Evolutionary conservation across 2,329 filamentous ascomycete species (phyloP), one percentile per base, ranked within the genome.

Genomic region (Pestalotiopsis fici): DNA sequence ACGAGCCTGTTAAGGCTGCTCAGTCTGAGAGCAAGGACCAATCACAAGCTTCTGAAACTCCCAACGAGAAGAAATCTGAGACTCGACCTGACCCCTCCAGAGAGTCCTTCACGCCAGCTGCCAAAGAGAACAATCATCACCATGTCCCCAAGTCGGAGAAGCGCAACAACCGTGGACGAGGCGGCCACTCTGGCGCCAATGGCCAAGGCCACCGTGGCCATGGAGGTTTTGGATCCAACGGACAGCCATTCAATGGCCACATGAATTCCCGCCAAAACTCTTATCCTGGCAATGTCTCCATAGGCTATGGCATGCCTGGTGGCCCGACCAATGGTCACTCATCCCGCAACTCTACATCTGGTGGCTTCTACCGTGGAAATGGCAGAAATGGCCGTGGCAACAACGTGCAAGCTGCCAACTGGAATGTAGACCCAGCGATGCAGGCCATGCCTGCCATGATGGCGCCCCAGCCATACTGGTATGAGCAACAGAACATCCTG

Each of bases 101-200:
- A 9, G 27, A 60, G 27, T 31, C 57, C 21, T 60, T 60, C 57
- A 60, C 57, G 9, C 57, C 57, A 13, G 57, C 57, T 60, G 57
- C 57, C 11, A 60, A 60, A 27, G 54, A 73, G 78, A 7, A 77
- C 81, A 2, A 77, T 78, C 43, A 73, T 80, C 69, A 37, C 79
- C 79, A 69, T 80, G 79, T 67, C 71, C 77, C 55, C 81, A 85
- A 68, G 85, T 85, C 65, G 80, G 81, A 23, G 80, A 82, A 85
- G 67, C 85, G 85, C 65, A 80, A 80, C n/a, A 79, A 83, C 67
- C 82, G 82, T 56, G 80, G 81, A 55, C 79, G 85, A 64, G 83
- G 79, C 67, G 76, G 75, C 23, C 79, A 80, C 67, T 64, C 71
- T 4, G 56, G 64, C 59, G 69, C 73, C 28, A 77, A 76, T 27